A percentile compares a stretch with the other conserved stretches of the same genome.
Evolutionary conservation across 345 rosid species (phyloP).

Genomic region (Combretum micranthum): DNA sequence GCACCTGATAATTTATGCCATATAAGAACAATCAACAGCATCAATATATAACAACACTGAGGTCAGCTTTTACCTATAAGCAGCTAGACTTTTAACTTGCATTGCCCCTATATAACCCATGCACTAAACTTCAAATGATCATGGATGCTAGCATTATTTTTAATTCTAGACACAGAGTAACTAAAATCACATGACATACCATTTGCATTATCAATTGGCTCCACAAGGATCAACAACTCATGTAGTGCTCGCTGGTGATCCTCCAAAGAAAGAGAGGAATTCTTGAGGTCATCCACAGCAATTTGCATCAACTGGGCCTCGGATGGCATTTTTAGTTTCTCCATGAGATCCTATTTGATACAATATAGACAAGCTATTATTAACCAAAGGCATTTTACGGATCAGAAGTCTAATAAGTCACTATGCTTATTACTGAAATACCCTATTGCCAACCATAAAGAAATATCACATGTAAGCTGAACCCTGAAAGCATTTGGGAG

Average conservation of each 20-base stretch:
- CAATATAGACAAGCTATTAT: not conserved
- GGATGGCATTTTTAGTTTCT: constrained; percentile 75
- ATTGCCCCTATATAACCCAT: not conserved
- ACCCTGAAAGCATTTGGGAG: no score
- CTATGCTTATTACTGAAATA: no score
- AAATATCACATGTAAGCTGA: no score
- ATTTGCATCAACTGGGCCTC: constrained; percentile 76
- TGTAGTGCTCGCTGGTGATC: constrained; percentile 74
- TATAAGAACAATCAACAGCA: no score
- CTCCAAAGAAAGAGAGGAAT: constrained; percentile 60
- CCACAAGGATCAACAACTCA: constrained; percentile 81
- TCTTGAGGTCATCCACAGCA: constrained; percentile 70
- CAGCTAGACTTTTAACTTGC: no score
- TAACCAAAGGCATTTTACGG: not conserved
- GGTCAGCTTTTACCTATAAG: no score
- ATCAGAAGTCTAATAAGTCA: no score
- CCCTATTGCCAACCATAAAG: no score
- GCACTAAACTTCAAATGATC: not conserved
- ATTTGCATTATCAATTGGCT: constrained; percentile 91
- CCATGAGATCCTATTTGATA: constrained; percentile 60
- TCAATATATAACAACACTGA: no score
- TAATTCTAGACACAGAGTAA: not conserved
- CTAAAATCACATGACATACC: constrained; percentile 28
- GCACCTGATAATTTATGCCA: no score
- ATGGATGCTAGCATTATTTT: no score